Conservation (phyloP, 371 early-diverging fungal genomes). For the Mortierella sp. region DNA sequence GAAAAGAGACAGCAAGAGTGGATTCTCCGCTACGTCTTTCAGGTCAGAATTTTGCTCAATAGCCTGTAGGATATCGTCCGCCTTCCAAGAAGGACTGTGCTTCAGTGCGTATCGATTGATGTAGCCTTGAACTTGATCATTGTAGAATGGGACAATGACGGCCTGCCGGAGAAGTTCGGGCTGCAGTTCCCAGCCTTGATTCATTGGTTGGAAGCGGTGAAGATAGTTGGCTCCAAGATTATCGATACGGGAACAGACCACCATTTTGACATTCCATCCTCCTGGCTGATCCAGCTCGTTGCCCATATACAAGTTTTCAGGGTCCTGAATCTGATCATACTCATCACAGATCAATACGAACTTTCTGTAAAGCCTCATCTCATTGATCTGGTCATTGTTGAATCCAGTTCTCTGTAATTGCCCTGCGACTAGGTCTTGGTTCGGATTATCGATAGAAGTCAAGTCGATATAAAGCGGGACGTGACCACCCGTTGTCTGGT, state of each 20-base stretch:
- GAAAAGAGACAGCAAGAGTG: background rate
- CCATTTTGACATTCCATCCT: slow-evolving; percentile 1
- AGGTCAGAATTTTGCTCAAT: background rate
- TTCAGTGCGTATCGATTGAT: background rate
- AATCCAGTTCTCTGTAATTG: background rate
- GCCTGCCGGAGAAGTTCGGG: background rate
- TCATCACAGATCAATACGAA: background rate
- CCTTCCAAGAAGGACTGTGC: background rate
- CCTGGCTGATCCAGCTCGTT: background rate
- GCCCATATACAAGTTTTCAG: background rate
- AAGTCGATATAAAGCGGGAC: slow-evolving; percentile 6
- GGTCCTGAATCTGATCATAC: background rate
- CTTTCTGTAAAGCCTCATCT: background rate
- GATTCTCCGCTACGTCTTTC: slow-evolving; percentile 5
- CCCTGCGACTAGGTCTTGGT: background rate
- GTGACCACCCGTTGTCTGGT: background rate
- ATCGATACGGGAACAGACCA: slow-evolving; percentile 3
- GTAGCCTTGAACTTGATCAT: background rate
- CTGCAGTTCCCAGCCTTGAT: background rate
- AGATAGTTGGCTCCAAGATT: background rate
- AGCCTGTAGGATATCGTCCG: background rate
- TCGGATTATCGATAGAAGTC: background rate
- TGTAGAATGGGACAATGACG: background rate
- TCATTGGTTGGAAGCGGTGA: background rate
- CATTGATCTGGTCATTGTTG: slow-evolving; percentile 1